Conservation (phyloP, 1,284 basidiomycete species). For the Schizophyllum amplum region DNA sequence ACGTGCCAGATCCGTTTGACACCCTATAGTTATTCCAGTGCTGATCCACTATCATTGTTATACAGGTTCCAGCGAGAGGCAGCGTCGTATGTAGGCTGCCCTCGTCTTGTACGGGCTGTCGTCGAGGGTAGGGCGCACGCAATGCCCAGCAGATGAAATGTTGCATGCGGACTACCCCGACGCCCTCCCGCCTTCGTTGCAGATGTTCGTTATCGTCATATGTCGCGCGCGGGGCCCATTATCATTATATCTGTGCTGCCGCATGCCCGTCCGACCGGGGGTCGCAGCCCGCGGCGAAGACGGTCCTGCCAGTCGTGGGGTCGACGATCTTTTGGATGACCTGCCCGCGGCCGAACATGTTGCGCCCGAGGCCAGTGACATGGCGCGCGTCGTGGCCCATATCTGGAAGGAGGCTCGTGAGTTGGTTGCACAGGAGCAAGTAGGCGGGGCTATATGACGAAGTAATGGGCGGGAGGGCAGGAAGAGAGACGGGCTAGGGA, state of each 20-base stretch:
- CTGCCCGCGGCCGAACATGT: slow-evolving; percentile 88
- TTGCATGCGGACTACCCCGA: neutral
- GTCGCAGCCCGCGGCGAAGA: slow-evolving; percentile 89
- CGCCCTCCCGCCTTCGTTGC: neutral
- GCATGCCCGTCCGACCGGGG: slow-evolving; percentile 85
- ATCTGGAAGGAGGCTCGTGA: slow-evolving; percentile 23
- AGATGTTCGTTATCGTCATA: neutral
- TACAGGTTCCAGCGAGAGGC: slow-evolving; percentile 61
- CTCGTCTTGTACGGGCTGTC: too few relatives aligned
- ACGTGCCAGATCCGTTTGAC: slow-evolving; percentile 14
- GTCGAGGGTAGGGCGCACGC: too few relatives aligned
- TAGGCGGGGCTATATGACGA: too few relatives aligned
- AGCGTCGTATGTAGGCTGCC: slow-evolving; percentile 55
- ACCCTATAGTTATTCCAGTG: slow-evolving; percentile 4
- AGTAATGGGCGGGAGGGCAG: too few relatives aligned
- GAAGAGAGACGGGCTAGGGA: too few relatives aligned
- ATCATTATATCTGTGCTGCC: slow-evolving; percentile 68
- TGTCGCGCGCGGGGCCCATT: neutral
- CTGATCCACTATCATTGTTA: neutral
- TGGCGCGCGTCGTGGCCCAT: slow-evolving; percentile 84
- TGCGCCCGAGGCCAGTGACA: slow-evolving; percentile 54
- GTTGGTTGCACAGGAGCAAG: too few relatives aligned
- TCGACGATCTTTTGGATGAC: slow-evolving; percentile 76
- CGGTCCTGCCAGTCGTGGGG: slow-evolving; percentile 45
- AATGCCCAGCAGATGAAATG: neutral